These are phyloP conservation scores for Lumnitzera racemosa DNA, from an alignment of 345 rosid genomes.

Conservation along the genomic window DNA sequence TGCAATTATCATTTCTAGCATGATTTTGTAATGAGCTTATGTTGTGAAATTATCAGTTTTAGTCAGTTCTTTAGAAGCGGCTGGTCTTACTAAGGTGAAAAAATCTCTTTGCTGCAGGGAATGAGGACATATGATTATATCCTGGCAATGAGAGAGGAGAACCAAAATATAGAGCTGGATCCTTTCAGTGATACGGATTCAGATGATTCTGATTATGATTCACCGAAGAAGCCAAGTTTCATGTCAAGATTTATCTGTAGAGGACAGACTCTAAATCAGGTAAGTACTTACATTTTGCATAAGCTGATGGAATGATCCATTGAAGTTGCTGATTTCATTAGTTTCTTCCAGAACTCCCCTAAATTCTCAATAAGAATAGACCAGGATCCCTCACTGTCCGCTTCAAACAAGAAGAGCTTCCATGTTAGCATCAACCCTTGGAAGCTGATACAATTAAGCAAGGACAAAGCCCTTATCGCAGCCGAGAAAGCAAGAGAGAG, in stretches of 20 bases:
- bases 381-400: conserved; percentile 42
- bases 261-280: conserved; percentile 47
- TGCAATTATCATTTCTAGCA: too few species aligned
- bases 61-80: not conserved
- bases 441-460: conserved; percentile 71
- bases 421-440: conserved; percentile 81
- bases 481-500: conserved; percentile 90
- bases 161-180: conserved; percentile 51
- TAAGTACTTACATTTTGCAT: conserved; percentile 6
- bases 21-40: too few species aligned
- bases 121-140: conserved; percentile 95
- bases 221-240: conserved; percentile 60
- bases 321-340: not conserved
- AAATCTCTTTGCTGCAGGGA: conserved; percentile 40
- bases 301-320: conserved; percentile 2
- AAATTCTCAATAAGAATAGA: conserved; percentile 73
- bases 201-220: conserved; percentile 68
- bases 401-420: conserved; percentile 58
- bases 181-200: conserved; percentile 69
- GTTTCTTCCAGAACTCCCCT: conserved; percentile 33
- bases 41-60: not conserved
- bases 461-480: conserved; percentile 77
- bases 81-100: not conserved
- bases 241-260: conserved; percentile 61
- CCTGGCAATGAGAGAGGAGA: conserved; percentile 91